phyloP scores from a whole-genome alignment of 768 basidiomycete species.

The Boletus vermiculosoides region DNA sequence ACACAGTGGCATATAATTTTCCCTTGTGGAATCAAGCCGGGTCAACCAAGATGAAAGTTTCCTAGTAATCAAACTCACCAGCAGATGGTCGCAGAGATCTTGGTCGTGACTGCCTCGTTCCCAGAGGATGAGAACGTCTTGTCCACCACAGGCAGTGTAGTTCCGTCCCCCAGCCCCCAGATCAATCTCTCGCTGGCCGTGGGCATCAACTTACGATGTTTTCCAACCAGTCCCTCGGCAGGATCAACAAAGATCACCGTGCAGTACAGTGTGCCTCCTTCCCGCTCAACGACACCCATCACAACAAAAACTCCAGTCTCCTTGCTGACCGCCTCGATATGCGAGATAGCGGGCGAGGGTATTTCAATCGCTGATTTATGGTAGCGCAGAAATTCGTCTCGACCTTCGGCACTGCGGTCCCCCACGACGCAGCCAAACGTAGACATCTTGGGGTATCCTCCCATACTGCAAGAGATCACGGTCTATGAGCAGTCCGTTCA shows the following conservation, averaged over 20 bases:
- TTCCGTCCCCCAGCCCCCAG: slow-evolving; percentile 61
- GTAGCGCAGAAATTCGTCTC: slow-evolving; percentile 60
- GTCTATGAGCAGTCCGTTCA: not conserved
- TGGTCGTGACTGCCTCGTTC: slow-evolving; percentile 34
- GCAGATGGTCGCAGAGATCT: slow-evolving; percentile 56
- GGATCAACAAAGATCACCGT: slow-evolving; percentile 58
- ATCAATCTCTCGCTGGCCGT: slow-evolving; percentile 59
- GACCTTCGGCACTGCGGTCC: slow-evolving; percentile 45
- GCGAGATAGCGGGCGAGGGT: slow-evolving; percentile 48
- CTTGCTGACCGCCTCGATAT: slow-evolving; percentile 48
- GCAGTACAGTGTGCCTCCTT: slow-evolving; percentile 61
- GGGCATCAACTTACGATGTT: slow-evolving; percentile 64
- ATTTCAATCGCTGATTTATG: slow-evolving; percentile 54
- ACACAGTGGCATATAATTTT: slow-evolving; percentile 69
- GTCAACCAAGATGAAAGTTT: not conserved
- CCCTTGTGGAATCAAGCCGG: slow-evolving; percentile 41
- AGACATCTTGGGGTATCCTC: slow-evolving; percentile 60
- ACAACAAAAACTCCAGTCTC: slow-evolving; percentile 54
- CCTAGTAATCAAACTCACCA: slow-evolving; percentile 39
- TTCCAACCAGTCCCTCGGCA: slow-evolving; percentile 49
- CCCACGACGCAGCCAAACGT: slow-evolving; percentile 46
- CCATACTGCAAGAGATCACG: slow-evolving; percentile 37
- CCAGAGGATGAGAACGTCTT: slow-evolving; percentile 35
- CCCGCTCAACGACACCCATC: slow-evolving; percentile 58
- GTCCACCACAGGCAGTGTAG: slow-evolving; percentile 49